Evolutionary conservation across 2,329 filamentous ascomycete genomes (phyloP).

Genomic region (Cercospora sp.): DNA sequence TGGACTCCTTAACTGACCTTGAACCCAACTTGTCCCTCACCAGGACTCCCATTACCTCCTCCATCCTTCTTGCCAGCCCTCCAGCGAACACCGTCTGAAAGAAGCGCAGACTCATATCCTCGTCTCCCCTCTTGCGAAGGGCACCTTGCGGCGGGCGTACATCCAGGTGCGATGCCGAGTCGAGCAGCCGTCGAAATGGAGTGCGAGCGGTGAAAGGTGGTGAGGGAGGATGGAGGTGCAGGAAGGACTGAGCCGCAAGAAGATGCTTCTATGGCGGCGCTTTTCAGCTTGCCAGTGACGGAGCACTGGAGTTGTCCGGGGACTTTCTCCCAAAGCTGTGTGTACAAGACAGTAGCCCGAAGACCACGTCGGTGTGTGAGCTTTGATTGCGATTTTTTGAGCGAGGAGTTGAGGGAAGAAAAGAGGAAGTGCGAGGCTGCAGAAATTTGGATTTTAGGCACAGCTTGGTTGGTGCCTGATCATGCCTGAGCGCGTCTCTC

Average conservation of each 20-base stretch:
- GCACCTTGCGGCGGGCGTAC: constrained; percentile 45
- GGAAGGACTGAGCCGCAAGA: constrained; percentile 73
- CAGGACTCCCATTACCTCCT: constrained; percentile 39
- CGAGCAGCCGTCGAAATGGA: constrained; percentile 42
- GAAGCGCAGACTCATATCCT: constrained; percentile 83
- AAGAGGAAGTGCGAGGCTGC: constrained; percentile 25
- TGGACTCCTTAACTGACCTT: constrained; percentile 60
- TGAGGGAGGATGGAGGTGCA: constrained; percentile 51
- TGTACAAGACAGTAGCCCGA: constrained; percentile 43
- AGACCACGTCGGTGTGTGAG: constrained; percentile 74
- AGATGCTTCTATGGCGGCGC: constrained; percentile 97
- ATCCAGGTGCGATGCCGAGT: constrained; percentile 36
- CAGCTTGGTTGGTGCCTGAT: constrained; percentile 4
- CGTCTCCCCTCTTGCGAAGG: constrained; percentile 55
- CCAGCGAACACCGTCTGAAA: constrained; percentile 36
- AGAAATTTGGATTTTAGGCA: constrained; percentile 50
- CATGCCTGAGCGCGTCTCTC: constrained; percentile 9
- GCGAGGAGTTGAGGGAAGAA: constrained; percentile 73
- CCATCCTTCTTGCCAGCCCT: constrained; percentile 36
- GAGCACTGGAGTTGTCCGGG: constrained; percentile 74
- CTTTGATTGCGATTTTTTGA: constrained; percentile 99
- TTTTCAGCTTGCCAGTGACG: constrained; percentile 74
- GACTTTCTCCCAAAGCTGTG: constrained; percentile 99
- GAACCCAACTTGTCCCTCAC: constrained; percentile 44
- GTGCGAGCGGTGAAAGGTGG: constrained; percentile 56